Base-by-base conservation (phyloP, 2,329 filamentous ascomycete species). In the Penicillium frequentans region DNA sequence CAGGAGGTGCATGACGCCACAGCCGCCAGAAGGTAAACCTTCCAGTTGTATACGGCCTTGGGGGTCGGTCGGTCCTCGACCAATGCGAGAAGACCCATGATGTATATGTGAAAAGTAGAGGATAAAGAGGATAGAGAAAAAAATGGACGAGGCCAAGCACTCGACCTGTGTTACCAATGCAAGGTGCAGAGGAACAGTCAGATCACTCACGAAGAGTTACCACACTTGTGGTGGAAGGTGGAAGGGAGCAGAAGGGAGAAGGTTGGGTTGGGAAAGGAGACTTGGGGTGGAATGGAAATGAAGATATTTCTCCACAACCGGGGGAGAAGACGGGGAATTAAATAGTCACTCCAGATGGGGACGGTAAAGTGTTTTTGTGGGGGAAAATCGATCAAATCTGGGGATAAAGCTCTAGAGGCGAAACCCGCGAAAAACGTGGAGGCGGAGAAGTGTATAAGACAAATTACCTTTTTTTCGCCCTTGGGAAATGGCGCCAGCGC, bases 1-100 rank as follows among this genome's bases (percentile, higher is more conserved):
- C 82, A 84, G 56, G 82, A 80, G 50, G 82, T 82, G 68, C 79
- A 84, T 14, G 80, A 84, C 43, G 83, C 82, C 31, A 84, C 77
- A 13, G 76, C 75, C 9, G 83, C 82, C 43, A 80, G 79, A 13
- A 80, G 75, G 65, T 84, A 86, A 43, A 85, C 79, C 42, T 79
- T 75, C 82, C 83, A 85, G 70, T 85, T 85, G 77, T 85, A 86
- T 55, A 86, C 82, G 52, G 75, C 75, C 67, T 78, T 80, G 23
- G 83, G 83, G 58, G 82, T 85, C 16, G 82, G 83, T 63, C 83
- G 66, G 58, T 78, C 76, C 65, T 78, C 76, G 59, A 77, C 70
- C 48, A 77, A 59, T 27, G 68, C 66, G 9, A 78, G 71, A 60
- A 77, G 70, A 54, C 69, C 71, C 75, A 78, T 78, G 50, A 27